Conservation (phyloP, 495 filamentous ascomycete species). For the Sabuloglossum arenarium region DNA sequence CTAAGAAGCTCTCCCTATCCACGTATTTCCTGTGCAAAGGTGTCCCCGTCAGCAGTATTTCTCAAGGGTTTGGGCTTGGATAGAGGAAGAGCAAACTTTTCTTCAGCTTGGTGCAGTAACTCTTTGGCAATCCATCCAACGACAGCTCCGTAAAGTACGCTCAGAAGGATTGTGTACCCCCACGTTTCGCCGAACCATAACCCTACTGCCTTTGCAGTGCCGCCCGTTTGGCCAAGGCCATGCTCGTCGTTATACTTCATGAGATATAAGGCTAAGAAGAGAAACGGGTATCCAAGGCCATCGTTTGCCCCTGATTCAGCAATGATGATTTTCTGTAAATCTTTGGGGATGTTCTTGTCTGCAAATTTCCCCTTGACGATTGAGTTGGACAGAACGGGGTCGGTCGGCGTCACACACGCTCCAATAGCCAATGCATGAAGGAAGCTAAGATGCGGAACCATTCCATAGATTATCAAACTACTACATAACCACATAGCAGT, state of each 20-base stretch:
- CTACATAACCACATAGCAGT: conserved; percentile 73
- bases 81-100: conserved; percentile 20
- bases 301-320: conserved; percentile 87
- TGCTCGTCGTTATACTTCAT: conserved; percentile 49
- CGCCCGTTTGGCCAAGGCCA: conserved; percentile 34
- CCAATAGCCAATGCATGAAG: conserved; percentile 61
- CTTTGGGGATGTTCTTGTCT: conserved; percentile 67
- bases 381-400: conserved; percentile 72
- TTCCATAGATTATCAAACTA: conserved; percentile 53
- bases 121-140: conserved; percentile 70
- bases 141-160: conserved; percentile 51
- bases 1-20: conserved; percentile 76
- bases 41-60: neutral
- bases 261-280: conserved; percentile 69
- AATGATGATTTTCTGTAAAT: conserved; percentile 68
- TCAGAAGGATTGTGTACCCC: conserved; percentile 64
- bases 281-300: conserved; percentile 80
- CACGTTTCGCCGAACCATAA: conserved; percentile 79
- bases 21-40: conserved; percentile 37
- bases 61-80: neutral
- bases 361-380: conserved; percentile 92
- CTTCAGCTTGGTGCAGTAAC: conserved; percentile 64
- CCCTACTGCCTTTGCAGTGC: conserved; percentile 43
- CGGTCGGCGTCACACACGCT: conserved; percentile 77
- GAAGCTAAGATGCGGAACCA: conserved; percentile 53